These are phyloP conservation scores for Ophiostoma tasmaniense DNA, from an alignment of 2,329 filamentous ascomycete species.

Conservation along the genomic window DNA sequence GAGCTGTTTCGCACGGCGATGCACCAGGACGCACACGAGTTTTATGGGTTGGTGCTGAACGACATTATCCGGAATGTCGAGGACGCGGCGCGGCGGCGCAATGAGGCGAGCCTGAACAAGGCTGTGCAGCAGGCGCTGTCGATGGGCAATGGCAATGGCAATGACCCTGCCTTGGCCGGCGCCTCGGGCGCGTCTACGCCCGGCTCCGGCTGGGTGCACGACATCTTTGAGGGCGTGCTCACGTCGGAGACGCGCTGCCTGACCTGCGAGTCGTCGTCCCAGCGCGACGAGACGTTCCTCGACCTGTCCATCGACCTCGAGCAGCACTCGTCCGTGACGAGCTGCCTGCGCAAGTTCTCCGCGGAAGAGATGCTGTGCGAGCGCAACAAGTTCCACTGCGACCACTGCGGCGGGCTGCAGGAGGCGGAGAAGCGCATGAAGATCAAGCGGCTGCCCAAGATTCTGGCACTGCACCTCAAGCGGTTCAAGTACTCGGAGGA, in stretches of 20 bases:
- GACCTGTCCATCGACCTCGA: slow-evolving; percentile 94
- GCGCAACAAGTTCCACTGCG: slow-evolving; percentile 97
- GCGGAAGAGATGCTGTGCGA: slow-evolving; percentile 98
- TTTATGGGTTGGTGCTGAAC: slow-evolving; percentile 89
- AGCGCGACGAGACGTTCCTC: slow-evolving; percentile 89
- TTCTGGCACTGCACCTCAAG: slow-evolving; percentile 87
- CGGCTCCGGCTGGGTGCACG: slow-evolving; percentile 84
- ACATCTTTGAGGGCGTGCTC: slow-evolving; percentile 88
- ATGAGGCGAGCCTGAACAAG: slow-evolving; percentile 39
- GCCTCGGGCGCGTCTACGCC: slow-evolving; percentile 43
- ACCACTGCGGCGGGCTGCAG: slow-evolving; percentile 90
- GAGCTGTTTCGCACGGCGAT: slow-evolving; percentile 96
- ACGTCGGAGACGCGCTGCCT: slow-evolving; percentile 95
- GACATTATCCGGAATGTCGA: slow-evolving; percentile 93
- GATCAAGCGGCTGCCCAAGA: slow-evolving; percentile 86
- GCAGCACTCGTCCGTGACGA: slow-evolving; percentile 90
- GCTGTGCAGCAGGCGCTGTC: slow-evolving; percentile 36
- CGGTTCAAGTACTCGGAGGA: slow-evolving; percentile 98
- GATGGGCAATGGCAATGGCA: slow-evolving; percentile 20
- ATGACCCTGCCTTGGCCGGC: too few species aligned
- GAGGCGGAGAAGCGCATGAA: slow-evolving; percentile 99
- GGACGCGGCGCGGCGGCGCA: slow-evolving; percentile 58
- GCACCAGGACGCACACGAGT: slow-evolving; percentile 98
- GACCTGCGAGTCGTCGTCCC: slow-evolving; percentile 91
- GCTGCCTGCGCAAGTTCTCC: slow-evolving; percentile 90